Percentiles rank a stretch among this genome's conserved stretches.
These are phyloP conservation scores for Gastrolobium bilobum DNA, from an alignment of 306 rosid species.

Conservation along the genomic window DNA sequence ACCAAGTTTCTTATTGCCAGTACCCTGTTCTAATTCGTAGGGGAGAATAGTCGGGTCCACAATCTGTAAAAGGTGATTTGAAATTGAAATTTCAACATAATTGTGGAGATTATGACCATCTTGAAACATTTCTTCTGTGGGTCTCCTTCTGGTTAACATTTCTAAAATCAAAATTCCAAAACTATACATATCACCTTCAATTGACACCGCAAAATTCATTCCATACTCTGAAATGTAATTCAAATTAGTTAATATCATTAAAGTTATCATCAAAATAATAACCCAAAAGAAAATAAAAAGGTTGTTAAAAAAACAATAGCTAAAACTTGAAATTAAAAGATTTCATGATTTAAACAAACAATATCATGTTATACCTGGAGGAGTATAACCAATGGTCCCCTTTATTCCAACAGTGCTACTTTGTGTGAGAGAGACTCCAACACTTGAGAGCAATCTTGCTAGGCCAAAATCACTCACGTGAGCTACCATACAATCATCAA, in stretches of 20 bases:
- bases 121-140: background rate
- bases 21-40: background rate
- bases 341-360: background rate
- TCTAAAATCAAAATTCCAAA: slow-evolving; percentile 49
- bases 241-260: background rate
- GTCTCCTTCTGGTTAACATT: slow-evolving; percentile 37
- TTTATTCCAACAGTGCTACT: slow-evolving; percentile 41
- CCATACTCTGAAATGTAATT: background rate
- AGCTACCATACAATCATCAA: slow-evolving; percentile 42
- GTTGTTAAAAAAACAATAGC: background rate
- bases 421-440: background rate
- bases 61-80: background rate
- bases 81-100: background rate
- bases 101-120: background rate
- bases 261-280: background rate
- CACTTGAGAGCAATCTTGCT: slow-evolving; percentile 39
- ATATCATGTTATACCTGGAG: slow-evolving; percentile 31
- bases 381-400: slow-evolving; percentile 46
- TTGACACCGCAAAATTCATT: too few species aligned
- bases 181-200: background rate
- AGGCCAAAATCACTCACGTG: slow-evolving; percentile 52
- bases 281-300: background rate
- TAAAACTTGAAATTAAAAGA: background rate
- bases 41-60: slow-evolving; percentile 4
- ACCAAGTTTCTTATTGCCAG: background rate